Base-by-base conservation (phyloP, 148 eudicot species). In the Camellia japonica region DNA sequence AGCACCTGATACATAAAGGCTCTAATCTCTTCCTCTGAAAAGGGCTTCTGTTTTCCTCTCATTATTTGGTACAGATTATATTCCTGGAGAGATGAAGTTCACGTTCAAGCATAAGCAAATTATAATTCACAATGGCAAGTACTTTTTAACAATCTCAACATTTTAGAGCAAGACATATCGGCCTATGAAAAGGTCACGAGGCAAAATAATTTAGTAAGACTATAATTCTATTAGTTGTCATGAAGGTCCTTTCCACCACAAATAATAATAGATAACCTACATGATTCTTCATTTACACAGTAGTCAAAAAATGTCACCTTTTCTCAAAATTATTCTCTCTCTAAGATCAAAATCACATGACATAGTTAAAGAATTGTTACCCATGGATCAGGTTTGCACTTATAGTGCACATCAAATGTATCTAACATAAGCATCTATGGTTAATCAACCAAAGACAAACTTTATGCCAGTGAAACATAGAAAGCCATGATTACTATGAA, bases 61-160 rank as follows among this genome's bases (percentile, higher is more conserved):
- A 92, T 96, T 80, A 89, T 81, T 85, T 96, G 98, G 86, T 93
- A 96, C 64, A 96, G 84, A 84, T 92, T 96, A 79, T 83, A 85
- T 84, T 96, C 98, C 99, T 96, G 86, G 42, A 73, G 10, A 73
- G n/a, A 79, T 41, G 20, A 77, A 41, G 59, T 6, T 47, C 79
- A 62, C 14, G 43, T 71, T 75, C 78, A 76, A 73, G 60, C 67
- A 68, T 30, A 60, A 55, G 72, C 10, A 65, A 43, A 77, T 56
- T 44, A 67, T 54, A 54, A 59, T 55, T 65, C 79, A 77, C 1
- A 10, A 7, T 74, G 8, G 13, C 42, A 51, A 9, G 19, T 42
- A 7, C 63, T 14, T 72, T 72, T 72, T 55, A 13, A 13, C 19
- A 19, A 19, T 7, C 13, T 59, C 30, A 58, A 15, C 46, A 59